Conservation (phyloP, 148 eudicot genomes). For the Cornus florida region DNA sequence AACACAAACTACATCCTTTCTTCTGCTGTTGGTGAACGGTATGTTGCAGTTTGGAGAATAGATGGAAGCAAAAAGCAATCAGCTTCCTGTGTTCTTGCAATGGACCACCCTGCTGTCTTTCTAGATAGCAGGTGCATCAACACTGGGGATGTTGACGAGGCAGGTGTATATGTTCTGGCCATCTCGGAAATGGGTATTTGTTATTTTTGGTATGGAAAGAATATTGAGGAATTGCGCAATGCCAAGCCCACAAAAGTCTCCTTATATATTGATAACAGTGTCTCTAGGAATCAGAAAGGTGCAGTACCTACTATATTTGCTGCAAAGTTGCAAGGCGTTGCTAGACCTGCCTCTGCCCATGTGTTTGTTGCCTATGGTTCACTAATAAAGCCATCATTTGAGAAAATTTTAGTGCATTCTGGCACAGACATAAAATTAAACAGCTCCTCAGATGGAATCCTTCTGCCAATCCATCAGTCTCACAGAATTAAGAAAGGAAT, state of each 20-base stretch:
- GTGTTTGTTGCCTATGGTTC: constrained; percentile 83
- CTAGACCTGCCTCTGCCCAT: constrained; percentile 44
- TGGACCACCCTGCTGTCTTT: constrained; percentile 94
- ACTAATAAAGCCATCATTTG: constrained; percentile 76
- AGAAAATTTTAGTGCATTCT: constrained; percentile 64
- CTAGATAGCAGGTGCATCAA: constrained; percentile 52
- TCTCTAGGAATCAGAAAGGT: constrained; percentile 48
- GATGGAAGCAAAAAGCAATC: constrained; percentile 83
- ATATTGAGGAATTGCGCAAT: constrained; percentile 59
- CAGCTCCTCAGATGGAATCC: constrained; percentile 59
- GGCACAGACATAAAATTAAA: constrained; percentile 65
- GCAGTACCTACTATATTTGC: constrained; percentile 61
- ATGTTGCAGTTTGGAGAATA: constrained; percentile 81
- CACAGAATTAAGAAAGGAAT: constrained; percentile 57
- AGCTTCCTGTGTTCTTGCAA: constrained; percentile 70
- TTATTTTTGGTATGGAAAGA: constrained; percentile 80
- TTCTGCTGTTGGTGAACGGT: constrained; percentile 80
- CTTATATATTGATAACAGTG: constrained; percentile 38
- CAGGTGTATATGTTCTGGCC: constrained; percentile 63
- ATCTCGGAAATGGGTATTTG: constrained; percentile 86
- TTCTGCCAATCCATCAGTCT: constrained; percentile 61
- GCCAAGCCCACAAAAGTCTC: constrained; percentile 70
- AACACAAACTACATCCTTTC: constrained; percentile 79
- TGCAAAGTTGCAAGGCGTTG: constrained; percentile 61
- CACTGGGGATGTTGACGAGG: constrained; percentile 40